These are phyloP conservation scores for Rhodotorula graminis DNA, from an alignment of 768 basidiomycete genomes.

Conservation along the genomic window DNA sequence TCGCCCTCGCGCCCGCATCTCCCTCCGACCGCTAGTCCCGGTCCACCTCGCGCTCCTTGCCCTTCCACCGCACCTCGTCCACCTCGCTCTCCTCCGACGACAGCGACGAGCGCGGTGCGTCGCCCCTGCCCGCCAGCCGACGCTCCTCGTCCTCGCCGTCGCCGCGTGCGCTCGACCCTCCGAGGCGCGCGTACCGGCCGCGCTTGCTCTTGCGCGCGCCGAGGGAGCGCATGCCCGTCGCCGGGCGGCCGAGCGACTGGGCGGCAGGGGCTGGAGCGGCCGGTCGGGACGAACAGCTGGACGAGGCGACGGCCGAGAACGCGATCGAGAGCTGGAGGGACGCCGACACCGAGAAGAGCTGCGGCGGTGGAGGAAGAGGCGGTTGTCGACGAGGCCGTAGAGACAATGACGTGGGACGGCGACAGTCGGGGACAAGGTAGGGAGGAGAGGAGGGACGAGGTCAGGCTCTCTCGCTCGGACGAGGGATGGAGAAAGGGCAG, in stretches of 20 bases:
- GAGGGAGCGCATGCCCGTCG: too few relatives aligned
- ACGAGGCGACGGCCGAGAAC: background rate
- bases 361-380: background rate
- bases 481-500: background rate
- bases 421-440: too few relatives aligned
- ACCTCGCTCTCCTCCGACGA: background rate
- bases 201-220: too few relatives aligned
- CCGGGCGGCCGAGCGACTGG: constrained; percentile 2
- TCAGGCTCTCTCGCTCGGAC: background rate
- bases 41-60: background rate
- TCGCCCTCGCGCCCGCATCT: too few relatives aligned
- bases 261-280: background rate
- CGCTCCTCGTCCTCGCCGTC: background rate
- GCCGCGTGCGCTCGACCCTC: background rate
- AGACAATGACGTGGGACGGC: background rate
- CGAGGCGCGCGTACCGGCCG: background rate
- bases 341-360: constrained; percentile 13
- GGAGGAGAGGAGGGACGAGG: too few relatives aligned
- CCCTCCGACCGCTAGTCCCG: too few relatives aligned
- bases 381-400: too few relatives aligned
- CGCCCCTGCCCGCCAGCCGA: background rate
- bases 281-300: background rate
- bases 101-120: too few relatives aligned
- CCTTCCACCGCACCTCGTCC: background rate
- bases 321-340: constrained; percentile 15